Base-by-base conservation (phyloP, 306 rosid species). In the Fragaria nilgerrensis region DNA sequence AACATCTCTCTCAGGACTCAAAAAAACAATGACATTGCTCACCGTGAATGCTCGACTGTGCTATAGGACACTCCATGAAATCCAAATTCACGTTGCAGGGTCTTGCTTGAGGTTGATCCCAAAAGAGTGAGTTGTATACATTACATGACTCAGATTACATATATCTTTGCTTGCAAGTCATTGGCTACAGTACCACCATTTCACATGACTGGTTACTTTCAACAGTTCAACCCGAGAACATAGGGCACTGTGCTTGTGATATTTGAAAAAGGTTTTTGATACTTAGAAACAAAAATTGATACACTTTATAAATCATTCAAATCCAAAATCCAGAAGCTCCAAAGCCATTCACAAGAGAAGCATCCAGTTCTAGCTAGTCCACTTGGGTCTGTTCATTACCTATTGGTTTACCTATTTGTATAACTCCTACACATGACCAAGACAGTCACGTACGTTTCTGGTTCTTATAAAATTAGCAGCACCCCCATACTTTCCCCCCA, bases 251-350 rank as follows among this genome's bases (percentile, higher is more conserved):
- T 74, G 77, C 19, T 74, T 23, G 16, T 32, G 37, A 53, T 52
- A 4, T 47, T n/a, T 6, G 9, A 20, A 15, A 73, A 22, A 73
- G 0, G 25, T 4, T 25, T 58, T 12, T 23, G 34, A 9, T 58
- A 1, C 48, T 58, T 23, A 11, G 41, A 9, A 15, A 41, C 77
- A n/a, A 25, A 50, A 65, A 36, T 65, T 14, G 16, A 65, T 53
- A n/a, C n/a, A 0, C 17, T 34, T 2, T 10, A 36, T 48, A 50
- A 17, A 48, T n/a, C 13, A 49, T 25, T 32, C 17, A 9, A 50
- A 27, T n/a, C n/a, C n/a, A n/a, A n/a, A n/a, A n/a, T n/a, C 3
- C 34, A 50, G n/a, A 53, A 82, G 43, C 68, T 82, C 79, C 82
- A 69, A 85, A 70, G 29, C 1, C n/a, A 68, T 68, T 79, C 75